A percentile compares a stretch with the other conserved stretches of the same genome.
Evolutionary conservation across 768 basidiomycete species (phyloP).

Genomic region (Pleurotus cornucopiae): DNA sequence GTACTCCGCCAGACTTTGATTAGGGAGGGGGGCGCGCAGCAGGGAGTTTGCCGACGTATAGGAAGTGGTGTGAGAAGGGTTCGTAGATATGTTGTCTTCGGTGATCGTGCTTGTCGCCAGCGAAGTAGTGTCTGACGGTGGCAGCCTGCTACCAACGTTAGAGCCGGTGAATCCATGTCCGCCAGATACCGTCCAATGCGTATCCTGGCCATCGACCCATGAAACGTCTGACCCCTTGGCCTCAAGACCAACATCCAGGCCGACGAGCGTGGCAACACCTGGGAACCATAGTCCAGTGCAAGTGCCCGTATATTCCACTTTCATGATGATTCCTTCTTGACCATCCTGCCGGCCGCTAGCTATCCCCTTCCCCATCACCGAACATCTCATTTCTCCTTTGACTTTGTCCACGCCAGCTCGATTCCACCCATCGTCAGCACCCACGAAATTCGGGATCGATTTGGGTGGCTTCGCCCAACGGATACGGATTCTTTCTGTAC

Average conservation of each 20-base stretch:
- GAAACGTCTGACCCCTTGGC: constrained; percentile 63
- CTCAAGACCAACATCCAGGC: constrained; percentile 70
- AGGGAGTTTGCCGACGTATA: constrained; percentile 57
- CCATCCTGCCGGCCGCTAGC: constrained; percentile 30
- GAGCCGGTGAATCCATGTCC: constrained; percentile 71
- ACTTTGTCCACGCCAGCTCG: constrained; percentile 68
- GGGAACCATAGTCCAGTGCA: constrained; percentile 81
- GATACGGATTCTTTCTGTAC: constrained; percentile 69
- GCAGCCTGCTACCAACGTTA: constrained; percentile 40
- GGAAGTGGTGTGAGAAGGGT: constrained; percentile 34
- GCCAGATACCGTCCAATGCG: constrained; percentile 60
- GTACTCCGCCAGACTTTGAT: constrained; percentile 60
- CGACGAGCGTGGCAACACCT: constrained; percentile 77
- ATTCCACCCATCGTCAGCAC: constrained; percentile 32
- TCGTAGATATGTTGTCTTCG: constrained; percentile 7
- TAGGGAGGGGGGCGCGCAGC: constrained; percentile 71
- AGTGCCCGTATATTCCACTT: constrained; percentile 65
- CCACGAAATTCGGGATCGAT: constrained; percentile 23
- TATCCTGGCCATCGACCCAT: constrained; percentile 53
- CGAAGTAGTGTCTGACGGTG: constrained; percentile 17
- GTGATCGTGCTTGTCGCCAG: constrained; percentile 11
- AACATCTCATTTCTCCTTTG: constrained; percentile 63
- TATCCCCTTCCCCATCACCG: constrained; percentile 44
- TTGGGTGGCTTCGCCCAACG: constrained; percentile 72
- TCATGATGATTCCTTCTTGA: constrained; percentile 55